Percentiles rank a stretch among this genome's conserved stretches.
These are phyloP conservation scores for Arctostaphylos glauca DNA, from an alignment of 148 eudicot species.

Conservation along the genomic window DNA sequence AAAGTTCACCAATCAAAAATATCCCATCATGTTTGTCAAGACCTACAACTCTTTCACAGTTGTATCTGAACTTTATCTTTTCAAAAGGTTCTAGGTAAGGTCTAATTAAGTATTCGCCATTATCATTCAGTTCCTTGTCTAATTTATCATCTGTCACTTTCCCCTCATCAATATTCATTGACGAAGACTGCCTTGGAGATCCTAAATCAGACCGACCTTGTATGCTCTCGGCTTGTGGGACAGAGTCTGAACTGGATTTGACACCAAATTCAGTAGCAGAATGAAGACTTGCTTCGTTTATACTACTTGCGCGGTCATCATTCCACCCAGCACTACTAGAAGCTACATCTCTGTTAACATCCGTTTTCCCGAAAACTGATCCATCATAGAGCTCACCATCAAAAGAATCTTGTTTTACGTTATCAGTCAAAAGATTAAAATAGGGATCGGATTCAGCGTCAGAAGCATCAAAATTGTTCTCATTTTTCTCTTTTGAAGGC, in stretches of 20 bases:
- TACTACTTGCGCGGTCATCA: slow-evolving; percentile 75
- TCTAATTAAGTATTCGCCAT: slow-evolving; percentile 93
- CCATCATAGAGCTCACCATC: slow-evolving; percentile 70
- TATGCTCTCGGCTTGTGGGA: slow-evolving; percentile 62
- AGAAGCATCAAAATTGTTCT: slow-evolving; percentile 54
- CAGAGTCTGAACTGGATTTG: slow-evolving; percentile 60
- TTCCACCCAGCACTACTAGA: slow-evolving; percentile 67
- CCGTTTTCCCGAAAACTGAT: slow-evolving; percentile 59
- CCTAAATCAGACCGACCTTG: slow-evolving; percentile 60
- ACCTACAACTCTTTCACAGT: slow-evolving; percentile 93
- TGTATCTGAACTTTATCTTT: slow-evolving; percentile 79
- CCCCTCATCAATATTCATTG: slow-evolving; percentile 59
- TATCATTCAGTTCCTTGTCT: slow-evolving; percentile 81
- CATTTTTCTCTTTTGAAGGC: slow-evolving; percentile 52
- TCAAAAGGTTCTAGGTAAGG: slow-evolving; percentile 87
- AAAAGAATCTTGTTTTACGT: slow-evolving; percentile 45
- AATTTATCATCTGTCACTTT: slow-evolving; percentile 60
- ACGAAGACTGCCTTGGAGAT: slow-evolving; percentile 68
- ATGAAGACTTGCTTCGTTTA: slow-evolving; percentile 76
- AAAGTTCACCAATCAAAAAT: slow-evolving; percentile 91
- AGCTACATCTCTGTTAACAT: slow-evolving; percentile 55
- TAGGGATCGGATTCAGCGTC: slow-evolving; percentile 69
- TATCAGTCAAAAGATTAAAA: slow-evolving; percentile 52
- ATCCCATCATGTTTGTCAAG: slow-evolving; percentile 99
- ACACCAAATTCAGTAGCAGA: slow-evolving; percentile 71